Evolutionary conservation across 2,329 filamentous ascomycete species (phyloP), one percentile per base, ranked within the genome.

Genomic region (Tolypocladium ovalisporum): DNA sequence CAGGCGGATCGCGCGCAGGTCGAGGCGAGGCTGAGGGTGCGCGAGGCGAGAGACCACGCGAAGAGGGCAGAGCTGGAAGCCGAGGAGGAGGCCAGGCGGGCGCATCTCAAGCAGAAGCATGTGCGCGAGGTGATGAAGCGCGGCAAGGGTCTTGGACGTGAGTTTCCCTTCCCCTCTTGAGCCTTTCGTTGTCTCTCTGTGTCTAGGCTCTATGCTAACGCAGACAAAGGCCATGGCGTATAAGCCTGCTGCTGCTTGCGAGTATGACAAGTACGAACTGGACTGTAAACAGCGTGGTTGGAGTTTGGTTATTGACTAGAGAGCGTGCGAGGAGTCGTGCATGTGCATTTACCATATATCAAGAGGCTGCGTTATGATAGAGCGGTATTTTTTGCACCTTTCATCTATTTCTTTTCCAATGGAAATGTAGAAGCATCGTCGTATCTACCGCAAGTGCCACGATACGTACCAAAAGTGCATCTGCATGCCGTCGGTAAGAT

Each of bases 91-190:
- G 81, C 85, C 2, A 74, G 84, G 27, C 70, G 79, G 47, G 85
- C 85, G 1, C 86, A 83, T 77, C 81, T 88, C 55, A 88, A 89
- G 79, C 79, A 86, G 70, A 76, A 78, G 55, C 82, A 88, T 65
- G 86, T 85, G 1, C 78, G 76, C 63, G 80, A 83, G 65, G 79
- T 88, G 35, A 84, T 81, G 7, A 88, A 86, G 81, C 76, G 84
- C 55, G 85, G 83, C n/a, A 84, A 85, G 70, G 78, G 80, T n/a
- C 79, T 88, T 13, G 54, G 39, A 36, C 39, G 54, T 47, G 29
- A 35, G 54, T 55, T 27, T n/a, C n/a, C n/a, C n/a, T n/a, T n/a
- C n/a, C n/a, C n/a, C n/a, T n/a, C n/a, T n/a, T n/a, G n/a, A n/a
- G n/a, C n/a, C n/a, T n/a, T n/a, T n/a, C n/a, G n/a, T n/a, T n/a